phyloP scores from a whole-genome alignment of 805 yeast genomes.

The Zygosaccharomyces pseudorouxii region DNA sequence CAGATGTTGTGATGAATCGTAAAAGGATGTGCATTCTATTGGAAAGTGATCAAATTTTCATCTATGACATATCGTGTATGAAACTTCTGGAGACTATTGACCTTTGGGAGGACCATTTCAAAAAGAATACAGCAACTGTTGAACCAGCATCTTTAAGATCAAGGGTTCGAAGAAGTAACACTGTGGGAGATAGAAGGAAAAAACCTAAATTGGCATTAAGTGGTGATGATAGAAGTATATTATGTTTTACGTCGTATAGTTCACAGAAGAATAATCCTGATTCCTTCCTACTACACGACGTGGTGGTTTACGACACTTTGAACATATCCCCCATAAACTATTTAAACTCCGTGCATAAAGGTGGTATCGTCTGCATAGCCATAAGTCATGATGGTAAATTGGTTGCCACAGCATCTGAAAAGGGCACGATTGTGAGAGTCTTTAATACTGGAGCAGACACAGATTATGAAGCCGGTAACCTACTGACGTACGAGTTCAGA shows the following conservation, averaged over 20 bases:
- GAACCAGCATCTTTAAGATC: conserved; percentile 3
- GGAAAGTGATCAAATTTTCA: conserved; percentile 67
- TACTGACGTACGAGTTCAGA: conserved; percentile 49
- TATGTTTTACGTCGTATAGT: conserved; percentile 30
- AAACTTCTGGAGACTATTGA: conserved; percentile 70
- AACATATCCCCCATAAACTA: conserved; percentile 66
- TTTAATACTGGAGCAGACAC: conserved; percentile 52
- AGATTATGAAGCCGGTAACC: conserved; percentile 18
- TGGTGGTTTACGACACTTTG: conserved; percentile 73
- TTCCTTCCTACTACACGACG: conserved; percentile 38
- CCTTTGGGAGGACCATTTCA: conserved; percentile 23
- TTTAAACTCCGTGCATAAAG: conserved; percentile 31
- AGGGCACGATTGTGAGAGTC: conserved; percentile 67
- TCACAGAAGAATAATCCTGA: conserved; percentile 40
- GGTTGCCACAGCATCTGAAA: conserved; percentile 63
- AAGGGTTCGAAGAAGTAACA: conserved; percentile 5
- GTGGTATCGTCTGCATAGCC: conserved; percentile 34
- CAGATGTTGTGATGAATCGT: conserved; percentile 73
- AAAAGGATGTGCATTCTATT: conserved; percentile 74
- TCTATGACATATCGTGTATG: conserved; percentile 90
- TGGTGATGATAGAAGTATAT: conserved; percentile 31
- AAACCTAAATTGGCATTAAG: conserved; percentile 28
- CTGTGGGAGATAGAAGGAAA: conserved; percentile 10
- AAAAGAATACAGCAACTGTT: conserved; percentile 5
- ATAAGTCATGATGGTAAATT: conserved; percentile 54